Base-by-base conservation (phyloP, 768 basidiomycete species). In the Kwoniella shandongensis region DNA sequence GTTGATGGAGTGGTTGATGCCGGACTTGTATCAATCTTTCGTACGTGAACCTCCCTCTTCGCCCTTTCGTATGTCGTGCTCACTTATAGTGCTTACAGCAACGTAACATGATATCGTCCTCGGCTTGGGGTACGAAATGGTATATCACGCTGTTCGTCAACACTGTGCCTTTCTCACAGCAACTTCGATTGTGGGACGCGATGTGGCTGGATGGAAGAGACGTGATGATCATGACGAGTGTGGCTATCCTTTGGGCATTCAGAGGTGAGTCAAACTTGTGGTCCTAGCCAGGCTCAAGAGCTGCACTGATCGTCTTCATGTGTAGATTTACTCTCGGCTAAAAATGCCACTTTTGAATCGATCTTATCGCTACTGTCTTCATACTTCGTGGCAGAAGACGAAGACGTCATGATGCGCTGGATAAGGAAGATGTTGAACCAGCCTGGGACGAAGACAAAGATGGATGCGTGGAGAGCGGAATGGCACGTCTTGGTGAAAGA, bases 101-200 rank as follows among this genome's bases (percentile, higher is more conserved):
- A 79, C 86, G 84, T 67, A 87, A 97, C 67, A 87, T 84, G 83
- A 88, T 99, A 57, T 88, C 88, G 7, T 92, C 91, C 12, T 93
- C 92, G 26, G 85, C 90, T 18, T 99, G 94, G 78, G 92, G 92
- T 25, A 97, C 94, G 1, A 98, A 98, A 77, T 98, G 96, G 96
- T 99, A 97, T 74, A 98, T 99, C 76, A 98, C 96, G 2, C 80
- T 98, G 13, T 99, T 97, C 70, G 85, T 92, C 47, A 96, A 94
- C 72, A 89, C 89, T 0, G 87, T 99, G 40, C 91, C 94, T 22
- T 98, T 94, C 76, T 89, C 93, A 76, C 91, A 88, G 44, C 92
- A 97, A 78, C 78, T 98, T 25, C 82, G 96, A 60, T 73, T 99
- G 27, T 99, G 94, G 94, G 96, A 99, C 73, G 90, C 84, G 11